Evolutionary conservation across 2,329 filamentous ascomycete species (phyloP).

Genomic region (Gyromitra esculenta): DNA sequence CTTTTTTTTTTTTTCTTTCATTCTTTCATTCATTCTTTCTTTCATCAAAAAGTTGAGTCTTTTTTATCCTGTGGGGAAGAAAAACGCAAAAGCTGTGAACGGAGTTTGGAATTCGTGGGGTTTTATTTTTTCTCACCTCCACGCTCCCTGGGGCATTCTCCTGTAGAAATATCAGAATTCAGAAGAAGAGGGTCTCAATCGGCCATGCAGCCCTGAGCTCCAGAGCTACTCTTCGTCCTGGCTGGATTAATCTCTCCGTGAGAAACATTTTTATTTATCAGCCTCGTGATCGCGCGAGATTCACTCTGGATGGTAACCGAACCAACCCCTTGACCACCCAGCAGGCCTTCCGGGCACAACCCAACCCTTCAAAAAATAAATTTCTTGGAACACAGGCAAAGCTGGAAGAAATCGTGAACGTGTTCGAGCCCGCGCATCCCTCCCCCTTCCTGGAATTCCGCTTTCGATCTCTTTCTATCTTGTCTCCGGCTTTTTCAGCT

Average conservation of each 20-base stretch:
- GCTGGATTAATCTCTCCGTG: constrained; percentile 23
- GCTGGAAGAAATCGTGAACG: constrained; percentile 43
- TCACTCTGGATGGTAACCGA: constrained; percentile 43
- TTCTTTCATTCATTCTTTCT: constrained; percentile 5
- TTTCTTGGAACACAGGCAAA: constrained; percentile 37
- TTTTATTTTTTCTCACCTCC: constrained; percentile 29
- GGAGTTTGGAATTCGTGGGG: constrained; percentile 20
- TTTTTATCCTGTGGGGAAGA: constrained; percentile 43
- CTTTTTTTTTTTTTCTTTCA: constrained; percentile 14
- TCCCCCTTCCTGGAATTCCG: constrained; percentile 44
- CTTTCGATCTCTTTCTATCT: constrained; percentile 45
- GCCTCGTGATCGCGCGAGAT: constrained; percentile 51
- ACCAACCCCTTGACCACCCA: constrained; percentile 31
- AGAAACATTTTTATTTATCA: constrained; percentile 37
- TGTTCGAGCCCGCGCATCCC: constrained; percentile 46
- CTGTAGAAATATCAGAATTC: constrained; percentile 43
- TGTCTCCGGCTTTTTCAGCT: constrained; percentile 36
- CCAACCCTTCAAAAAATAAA: constrained; percentile 29
- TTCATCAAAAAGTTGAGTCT: constrained; percentile 33
- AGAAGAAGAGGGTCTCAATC: constrained; percentile 41
- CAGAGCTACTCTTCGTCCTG: not conserved
- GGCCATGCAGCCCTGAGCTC: constrained; percentile 12
- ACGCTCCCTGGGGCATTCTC: constrained; percentile 8
- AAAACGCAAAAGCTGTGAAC: constrained; percentile 36
- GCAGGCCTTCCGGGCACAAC: constrained; percentile 7